Evolutionary conservation across 768 basidiomycete genomes (phyloP).

Genomic region (Psilocybe sp.): DNA sequence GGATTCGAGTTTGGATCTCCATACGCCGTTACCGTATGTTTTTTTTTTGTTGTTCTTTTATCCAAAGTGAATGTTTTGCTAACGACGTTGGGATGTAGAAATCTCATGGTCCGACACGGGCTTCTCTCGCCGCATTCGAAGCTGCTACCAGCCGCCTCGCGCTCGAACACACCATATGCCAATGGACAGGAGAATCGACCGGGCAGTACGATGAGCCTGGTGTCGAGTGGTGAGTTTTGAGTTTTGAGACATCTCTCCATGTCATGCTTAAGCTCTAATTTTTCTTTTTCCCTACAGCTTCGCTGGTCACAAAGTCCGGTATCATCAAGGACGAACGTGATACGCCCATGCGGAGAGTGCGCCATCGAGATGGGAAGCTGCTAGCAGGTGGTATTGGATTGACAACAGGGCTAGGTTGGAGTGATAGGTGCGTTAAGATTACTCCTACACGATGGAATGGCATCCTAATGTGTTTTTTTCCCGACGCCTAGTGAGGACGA

Average conservation of each 20-base stretch:
- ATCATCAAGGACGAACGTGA: conserved; percentile 55
- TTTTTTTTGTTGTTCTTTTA: not conserved
- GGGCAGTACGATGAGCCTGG: conserved; percentile 32
- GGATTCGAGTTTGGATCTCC: conserved; percentile 66
- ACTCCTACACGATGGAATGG: conserved; percentile 3
- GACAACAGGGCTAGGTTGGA: conserved; percentile 74
- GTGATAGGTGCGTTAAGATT: conserved; percentile 61
- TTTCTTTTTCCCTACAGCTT: conserved; percentile 9
- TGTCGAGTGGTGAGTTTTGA: conserved; percentile 31
- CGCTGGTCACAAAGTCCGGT: conserved; percentile 34
- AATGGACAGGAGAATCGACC: conserved; percentile 21
- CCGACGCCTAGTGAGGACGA: conserved; percentile 57
- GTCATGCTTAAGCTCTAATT: too few species aligned
- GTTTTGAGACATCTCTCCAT: too few species aligned
- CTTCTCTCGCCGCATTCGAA: conserved; percentile 67
- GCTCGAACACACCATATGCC: conserved; percentile 15
- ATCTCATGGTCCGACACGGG: conserved; percentile 66
- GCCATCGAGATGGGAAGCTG: conserved; percentile 60
- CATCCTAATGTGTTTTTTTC: not conserved
- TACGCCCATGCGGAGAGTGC: conserved; percentile 49
- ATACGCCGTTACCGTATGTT: conserved; percentile 68
- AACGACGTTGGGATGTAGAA: conserved; percentile 29
- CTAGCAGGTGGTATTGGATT: conserved; percentile 63
- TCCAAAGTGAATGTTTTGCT: not conserved
- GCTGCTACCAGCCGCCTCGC: conserved; percentile 39